Evolutionary conservation across 2,329 filamentous ascomycete species (phyloP).

Genomic region (Aspergillus clavatus): DNA sequence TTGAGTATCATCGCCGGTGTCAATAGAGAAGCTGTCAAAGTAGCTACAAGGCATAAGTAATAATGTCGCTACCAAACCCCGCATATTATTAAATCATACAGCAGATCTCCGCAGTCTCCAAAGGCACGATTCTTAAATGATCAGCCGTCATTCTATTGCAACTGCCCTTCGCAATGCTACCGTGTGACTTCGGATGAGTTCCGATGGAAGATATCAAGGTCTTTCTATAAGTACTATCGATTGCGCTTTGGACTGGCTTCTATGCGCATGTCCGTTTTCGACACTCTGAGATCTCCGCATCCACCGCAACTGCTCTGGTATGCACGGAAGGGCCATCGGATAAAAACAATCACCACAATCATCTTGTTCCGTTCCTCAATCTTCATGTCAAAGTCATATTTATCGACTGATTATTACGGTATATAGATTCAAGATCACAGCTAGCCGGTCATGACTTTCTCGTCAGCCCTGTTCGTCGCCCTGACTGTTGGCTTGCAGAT

Average conservation of each 20-base stretch:
- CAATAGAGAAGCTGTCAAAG: no score
- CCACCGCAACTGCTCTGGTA: not conserved
- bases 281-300: not conserved
- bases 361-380: not conserved
- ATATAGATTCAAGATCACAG: no score
- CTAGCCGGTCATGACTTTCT: conserved; percentile 4
- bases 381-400: not conserved
- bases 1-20: conserved; percentile 6
- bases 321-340: not conserved
- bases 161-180: not conserved
- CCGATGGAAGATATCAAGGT: not conserved
- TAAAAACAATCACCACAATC: not conserved
- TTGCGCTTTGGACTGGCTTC: not conserved
- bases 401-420: not conserved
- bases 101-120: not conserved
- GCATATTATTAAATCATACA: not conserved
- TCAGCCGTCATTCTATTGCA: not conserved
- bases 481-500: conserved; percentile 10
- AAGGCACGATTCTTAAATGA: not conserved
- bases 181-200: not conserved
- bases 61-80: no score
- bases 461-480: conserved; percentile 11
- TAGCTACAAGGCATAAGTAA: no score
- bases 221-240: not conserved
- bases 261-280: not conserved